Evolutionary conservation across 306 rosid species (phyloP), one percentile per base, ranked within the genome.

Genomic region (Ziziphus jujuba): DNA sequence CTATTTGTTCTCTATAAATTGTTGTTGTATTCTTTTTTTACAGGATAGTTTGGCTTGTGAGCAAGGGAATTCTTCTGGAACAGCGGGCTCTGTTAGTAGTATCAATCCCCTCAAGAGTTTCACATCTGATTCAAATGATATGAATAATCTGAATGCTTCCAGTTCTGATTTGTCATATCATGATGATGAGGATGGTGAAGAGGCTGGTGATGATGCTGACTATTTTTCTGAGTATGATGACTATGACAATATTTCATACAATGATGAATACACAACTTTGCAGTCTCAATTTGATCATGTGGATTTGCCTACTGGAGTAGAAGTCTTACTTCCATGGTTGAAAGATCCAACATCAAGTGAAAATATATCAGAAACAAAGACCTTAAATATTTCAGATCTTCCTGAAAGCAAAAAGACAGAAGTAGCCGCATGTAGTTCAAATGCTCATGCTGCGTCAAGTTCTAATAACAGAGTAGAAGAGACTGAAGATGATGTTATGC

Each of bases 231-330:
- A 76, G 55, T 70, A 38, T 52, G 74, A 81, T 19, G 81, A 80
- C 33, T 34, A 80, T 65, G 82, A 84, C 21, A 76, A 75, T 1
- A 76, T 65, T 15, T 66, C 72, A 54, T 70, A 25, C 48, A 84
- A 76, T 65, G 84, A 87, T 52, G 70, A 78, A 38, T 84, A 80
- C 63, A 25, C 67, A 7, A 66, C 33, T 22, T 70, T 89, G 84
- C 87, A 81, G 78, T 76, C 81, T 56, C 88, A 89, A 9, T 87
- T 89, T 81, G 96, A 89, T 78, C 81, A 25, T 59, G 96, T 79
- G 84, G 84, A 89, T 80, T 83, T 87, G 63, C 96, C 96, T 66
- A 77, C 93, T 28, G 96, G 96, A 59, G 91, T 87, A 63, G 96
- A 89, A 78, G 91, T 84, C 34, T 13, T 89, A 52, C 48, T 89